A percentile compares a stretch with the other conserved stretches of the same genome.
phyloP scores from a whole-genome alignment of 2,329 filamentous ascomycete genomes.

The Cordyceps cateniannulata region DNA sequence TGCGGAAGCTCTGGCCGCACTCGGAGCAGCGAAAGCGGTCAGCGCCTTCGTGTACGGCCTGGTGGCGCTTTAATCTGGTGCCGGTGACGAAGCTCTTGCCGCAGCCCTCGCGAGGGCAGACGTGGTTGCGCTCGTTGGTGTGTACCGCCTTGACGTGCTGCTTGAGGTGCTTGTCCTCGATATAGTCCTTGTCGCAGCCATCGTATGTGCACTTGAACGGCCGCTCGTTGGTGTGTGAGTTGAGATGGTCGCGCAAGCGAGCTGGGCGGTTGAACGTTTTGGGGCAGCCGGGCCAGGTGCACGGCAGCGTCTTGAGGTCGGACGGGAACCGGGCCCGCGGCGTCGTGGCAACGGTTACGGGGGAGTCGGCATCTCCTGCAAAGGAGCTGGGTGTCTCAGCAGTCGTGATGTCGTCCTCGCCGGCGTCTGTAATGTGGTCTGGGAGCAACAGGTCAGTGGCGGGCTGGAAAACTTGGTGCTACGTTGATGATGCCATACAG shows the following conservation, averaged over 20 bases:
- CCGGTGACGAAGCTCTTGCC: constrained; percentile 76
- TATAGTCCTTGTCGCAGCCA: constrained; percentile 75
- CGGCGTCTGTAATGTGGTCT: constrained; percentile 24
- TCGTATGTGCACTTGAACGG: constrained; percentile 66
- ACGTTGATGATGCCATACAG: constrained; percentile 17
- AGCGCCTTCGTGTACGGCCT: constrained; percentile 66
- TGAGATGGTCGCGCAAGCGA: constrained; percentile 69
- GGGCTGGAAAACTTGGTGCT: not conserved
- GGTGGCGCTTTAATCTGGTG: constrained; percentile 69
- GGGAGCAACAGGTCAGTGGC: constrained; percentile 7
- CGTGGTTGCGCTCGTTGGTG: constrained; percentile 60
- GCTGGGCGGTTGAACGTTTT: constrained; percentile 87
- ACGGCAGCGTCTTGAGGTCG: constrained; percentile 69
- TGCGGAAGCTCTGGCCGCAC: constrained; percentile 76
- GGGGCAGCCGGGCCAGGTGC: constrained; percentile 65
- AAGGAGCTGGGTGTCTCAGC: constrained; percentile 27
- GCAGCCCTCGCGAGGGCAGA: constrained; percentile 67
- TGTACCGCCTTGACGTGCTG: constrained; percentile 82
- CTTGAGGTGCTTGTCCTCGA: constrained; percentile 78
- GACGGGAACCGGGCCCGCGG: constrained; percentile 55
- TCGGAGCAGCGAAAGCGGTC: constrained; percentile 70
- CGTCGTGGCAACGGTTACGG: constrained; percentile 28
- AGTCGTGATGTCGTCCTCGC: constrained; percentile 27
- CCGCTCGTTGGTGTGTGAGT: constrained; percentile 80
- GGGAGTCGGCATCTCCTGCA: constrained; percentile 24